Base-by-base conservation (phyloP, 176 grass and related monocot species). In the Oryza australiensis region DNA sequence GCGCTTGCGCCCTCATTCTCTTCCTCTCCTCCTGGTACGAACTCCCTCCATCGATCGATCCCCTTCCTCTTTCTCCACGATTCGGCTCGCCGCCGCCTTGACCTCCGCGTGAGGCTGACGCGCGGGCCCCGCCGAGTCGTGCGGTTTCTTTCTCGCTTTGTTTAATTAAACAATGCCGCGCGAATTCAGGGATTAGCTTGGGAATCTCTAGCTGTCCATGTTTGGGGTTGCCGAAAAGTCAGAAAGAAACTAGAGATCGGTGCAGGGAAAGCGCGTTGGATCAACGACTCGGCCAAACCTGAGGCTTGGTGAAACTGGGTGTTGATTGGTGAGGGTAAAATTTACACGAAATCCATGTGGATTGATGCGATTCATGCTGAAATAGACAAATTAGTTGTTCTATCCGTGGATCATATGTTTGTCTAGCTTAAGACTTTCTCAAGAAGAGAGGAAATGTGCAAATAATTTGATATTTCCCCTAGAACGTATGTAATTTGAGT, bases 1-100 rank as follows among this genome's bases (percentile, higher is more conserved):
- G 96, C 33, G 88, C 82, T 43, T 95, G 90, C 82, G 87, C 89
- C 29, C 88, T 95, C 82, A 23, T 90, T 60, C 91, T 99, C 81
- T 93, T 92, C 83, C 66, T 93, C 80, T 76, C 86, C 70, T 93
- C 86, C 83, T 99, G 93, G 96, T 99, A 67, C 46, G 22, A 9
- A 13, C 22, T 8, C 13, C n/a, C n/a, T n/a, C n/a, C n/a, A n/a
- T n/a, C n/a, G n/a, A n/a, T n/a, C 43, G 40, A 66, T 74, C 69
- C 75, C 63, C 34, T 69, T 62, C 14, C 35, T 34, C 43, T 10
- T 7, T 12, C 72, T 11, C 33, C 40, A 20, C 12, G 27, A 43
- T 78, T 82, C 87, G 27, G 26, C 40, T 80, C 35, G 35, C 35
- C 72, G 66, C 42, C 18, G 16, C 71, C 62, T 80, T 72, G 73